A percentile compares a stretch with the other conserved stretches of the same genome.
Conservation (phyloP, 306 rosid genomes). For the Ochetophila trinervis region DNA sequence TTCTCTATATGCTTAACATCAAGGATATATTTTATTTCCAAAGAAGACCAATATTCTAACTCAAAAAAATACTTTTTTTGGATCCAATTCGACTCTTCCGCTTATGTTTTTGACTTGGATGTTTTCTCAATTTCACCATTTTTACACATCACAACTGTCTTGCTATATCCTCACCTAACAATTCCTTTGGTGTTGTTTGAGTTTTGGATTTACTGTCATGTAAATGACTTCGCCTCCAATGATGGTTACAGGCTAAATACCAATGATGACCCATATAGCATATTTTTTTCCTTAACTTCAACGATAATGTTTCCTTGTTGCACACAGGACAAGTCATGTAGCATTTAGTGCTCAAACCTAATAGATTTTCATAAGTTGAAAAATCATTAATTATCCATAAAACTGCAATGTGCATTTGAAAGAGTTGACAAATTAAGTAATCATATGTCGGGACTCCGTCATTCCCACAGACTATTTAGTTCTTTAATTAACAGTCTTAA, state of each 20-base stretch:
- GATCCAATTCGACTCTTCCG: not conserved
- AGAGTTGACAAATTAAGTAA: not conserved
- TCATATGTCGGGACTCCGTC: not conserved
- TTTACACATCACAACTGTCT: not conserved
- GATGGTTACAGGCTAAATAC: not conserved
- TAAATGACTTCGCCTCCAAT: not conserved
- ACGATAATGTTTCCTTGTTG: not conserved
- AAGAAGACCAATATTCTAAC: not conserved
- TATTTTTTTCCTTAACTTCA: not conserved
- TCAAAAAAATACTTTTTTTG: not conserved
- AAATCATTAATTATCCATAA: constrained; percentile 9
- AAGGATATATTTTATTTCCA: not conserved
- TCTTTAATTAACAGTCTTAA: not conserved
- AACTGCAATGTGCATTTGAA: not conserved
- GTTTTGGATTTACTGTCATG: not conserved
- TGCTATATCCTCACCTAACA: not conserved
- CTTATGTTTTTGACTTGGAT: not conserved
- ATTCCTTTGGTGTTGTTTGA: not conserved
- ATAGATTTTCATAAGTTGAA: not conserved
- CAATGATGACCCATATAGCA: not conserved
- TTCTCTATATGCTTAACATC: not conserved
- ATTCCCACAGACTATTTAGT: not conserved
- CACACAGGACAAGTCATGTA: not conserved
- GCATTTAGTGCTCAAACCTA: not conserved
- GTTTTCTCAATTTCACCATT: not conserved